Percentiles rank a stretch among this genome's conserved stretches.
phyloP scores from a whole-genome alignment of 2,329 filamentous ascomycete genomes.

The Colletotrichum orbiculare region DNA sequence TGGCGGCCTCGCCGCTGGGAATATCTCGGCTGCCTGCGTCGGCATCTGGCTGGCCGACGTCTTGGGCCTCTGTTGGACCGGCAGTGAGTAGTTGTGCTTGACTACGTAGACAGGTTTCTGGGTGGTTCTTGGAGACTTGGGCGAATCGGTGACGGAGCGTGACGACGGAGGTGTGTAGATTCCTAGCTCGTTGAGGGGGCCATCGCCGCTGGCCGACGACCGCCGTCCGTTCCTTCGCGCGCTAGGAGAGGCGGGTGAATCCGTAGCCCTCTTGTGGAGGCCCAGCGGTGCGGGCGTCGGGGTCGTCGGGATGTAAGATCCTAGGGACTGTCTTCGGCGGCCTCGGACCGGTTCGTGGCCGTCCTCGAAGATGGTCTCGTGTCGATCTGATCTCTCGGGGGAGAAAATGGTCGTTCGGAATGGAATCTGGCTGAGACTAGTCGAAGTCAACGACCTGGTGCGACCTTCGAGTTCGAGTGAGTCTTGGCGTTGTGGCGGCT shows the following conservation, averaged over 20 bases:
- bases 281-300: slow-evolving; percentile 14
- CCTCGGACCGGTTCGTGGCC: slow-evolving; percentile 15
- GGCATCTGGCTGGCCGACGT: slow-evolving; percentile 11
- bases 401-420: slow-evolving; percentile 31
- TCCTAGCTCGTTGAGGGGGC: slow-evolving; percentile 8
- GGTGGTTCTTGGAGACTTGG: slow-evolving; percentile 29
- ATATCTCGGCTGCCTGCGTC: slow-evolving; percentile 8
- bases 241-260: neutral
- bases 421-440: slow-evolving; percentile 27
- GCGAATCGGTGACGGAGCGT: slow-evolving; percentile 11
- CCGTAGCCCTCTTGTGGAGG: neutral
- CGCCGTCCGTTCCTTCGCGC: slow-evolving; percentile 10
- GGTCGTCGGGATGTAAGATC: slow-evolving; percentile 32
- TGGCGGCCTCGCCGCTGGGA: slow-evolving; percentile 31
- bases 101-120: slow-evolving; percentile 41
- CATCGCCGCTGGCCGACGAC: slow-evolving; percentile 16
- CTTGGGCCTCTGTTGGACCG: slow-evolving; percentile 29
- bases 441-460: slow-evolving; percentile 38
- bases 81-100: slow-evolving; percentile 38
- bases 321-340: slow-evolving; percentile 32
- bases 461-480: slow-evolving; percentile 20
- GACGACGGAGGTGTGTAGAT: slow-evolving; percentile 15
- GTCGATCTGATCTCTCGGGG: slow-evolving; percentile 20
- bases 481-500: slow-evolving; percentile 15
- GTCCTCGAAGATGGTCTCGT: slow-evolving; percentile 26